Evolutionary conservation across 2,329 filamentous ascomycete species (phyloP).

Genomic region (Colletotrichum sp.): DNA sequence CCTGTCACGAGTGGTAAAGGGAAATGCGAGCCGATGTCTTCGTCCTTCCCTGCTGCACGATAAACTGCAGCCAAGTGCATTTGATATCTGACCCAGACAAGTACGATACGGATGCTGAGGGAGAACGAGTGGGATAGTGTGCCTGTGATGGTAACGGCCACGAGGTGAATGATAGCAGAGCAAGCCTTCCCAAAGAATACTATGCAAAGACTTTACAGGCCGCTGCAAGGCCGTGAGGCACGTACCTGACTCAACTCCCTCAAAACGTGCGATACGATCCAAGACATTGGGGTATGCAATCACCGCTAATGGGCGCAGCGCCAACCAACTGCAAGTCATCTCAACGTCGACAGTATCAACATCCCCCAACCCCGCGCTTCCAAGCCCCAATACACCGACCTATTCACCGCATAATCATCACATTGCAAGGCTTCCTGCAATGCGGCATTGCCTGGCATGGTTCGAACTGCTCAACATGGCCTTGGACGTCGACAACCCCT

Average conservation of each 20-base stretch:
- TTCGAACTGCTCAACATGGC: not conserved
- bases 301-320: not conserved
- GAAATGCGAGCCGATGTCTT: not conserved
- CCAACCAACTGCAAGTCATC: not conserved
- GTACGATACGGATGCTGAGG: not conserved
- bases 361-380: not conserved
- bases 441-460: not conserved
- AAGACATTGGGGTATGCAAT: not conserved
- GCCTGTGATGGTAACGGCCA: not conserved
- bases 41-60: not conserved
- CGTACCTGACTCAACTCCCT: not conserved
- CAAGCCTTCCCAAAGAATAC: not conserved
- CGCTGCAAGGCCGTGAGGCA: not conserved
- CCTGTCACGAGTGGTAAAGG: not conserved
- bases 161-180: not conserved
- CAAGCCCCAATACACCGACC: not conserved
- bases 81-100: not conserved
- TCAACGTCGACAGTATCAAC: not conserved
- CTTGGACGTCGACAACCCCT: not conserved
- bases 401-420: not conserved
- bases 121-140: accelerated
- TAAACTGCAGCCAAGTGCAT: not conserved
- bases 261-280: not conserved
- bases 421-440: not conserved
- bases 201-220: not conserved